Conservation (phyloP, 306 rosid species). For the Corylus avellana region DNA sequence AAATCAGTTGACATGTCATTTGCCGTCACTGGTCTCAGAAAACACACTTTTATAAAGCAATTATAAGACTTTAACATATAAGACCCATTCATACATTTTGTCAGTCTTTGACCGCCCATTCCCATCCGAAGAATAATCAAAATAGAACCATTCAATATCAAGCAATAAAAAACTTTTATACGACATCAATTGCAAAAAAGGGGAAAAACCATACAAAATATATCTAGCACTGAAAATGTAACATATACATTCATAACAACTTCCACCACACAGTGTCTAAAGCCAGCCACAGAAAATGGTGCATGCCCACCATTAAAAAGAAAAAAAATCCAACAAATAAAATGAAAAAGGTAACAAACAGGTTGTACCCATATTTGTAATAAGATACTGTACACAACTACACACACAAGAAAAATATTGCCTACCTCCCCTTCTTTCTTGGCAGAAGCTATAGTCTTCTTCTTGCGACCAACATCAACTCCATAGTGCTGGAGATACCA, state of each 20-base stretch:
- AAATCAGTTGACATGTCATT: neutral
- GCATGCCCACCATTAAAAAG: neutral
- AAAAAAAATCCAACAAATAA: neutral
- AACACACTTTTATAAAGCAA: no score
- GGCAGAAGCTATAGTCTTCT: slow-evolving; percentile 40
- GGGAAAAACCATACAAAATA: neutral
- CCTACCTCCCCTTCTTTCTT: slow-evolving; percentile 70
- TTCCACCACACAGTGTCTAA: neutral
- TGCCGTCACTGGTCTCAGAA: neutral
- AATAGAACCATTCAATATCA: neutral
- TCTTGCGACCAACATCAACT: slow-evolving; percentile 64
- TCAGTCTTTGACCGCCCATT: neutral
- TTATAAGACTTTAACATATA: neutral
- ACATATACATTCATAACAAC: neutral
- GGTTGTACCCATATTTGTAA: neutral
- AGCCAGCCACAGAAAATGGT: neutral
- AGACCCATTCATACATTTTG: neutral
- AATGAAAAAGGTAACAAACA: neutral
- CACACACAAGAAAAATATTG: neutral
- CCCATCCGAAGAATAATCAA: neutral
- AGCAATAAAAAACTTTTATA: neutral
- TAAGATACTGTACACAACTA: neutral
- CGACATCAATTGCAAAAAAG: neutral
- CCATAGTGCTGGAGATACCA: slow-evolving; percentile 70
- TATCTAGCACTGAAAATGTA: neutral